Conservation (phyloP, 305 asterid species). For the Ajuga reptans region DNA sequence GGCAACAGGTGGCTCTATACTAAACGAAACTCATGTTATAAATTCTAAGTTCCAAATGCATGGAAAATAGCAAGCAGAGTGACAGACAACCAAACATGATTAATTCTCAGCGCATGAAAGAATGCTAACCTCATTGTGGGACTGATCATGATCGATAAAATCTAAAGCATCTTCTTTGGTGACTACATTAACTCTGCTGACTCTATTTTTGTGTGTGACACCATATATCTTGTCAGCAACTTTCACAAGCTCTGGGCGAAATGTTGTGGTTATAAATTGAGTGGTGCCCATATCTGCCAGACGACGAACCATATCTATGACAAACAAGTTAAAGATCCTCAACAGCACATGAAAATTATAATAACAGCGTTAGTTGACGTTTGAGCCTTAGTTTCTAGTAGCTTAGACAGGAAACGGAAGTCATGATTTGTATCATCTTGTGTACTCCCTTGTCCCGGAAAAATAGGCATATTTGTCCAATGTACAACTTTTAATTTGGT, state of each 20-base stretch:
- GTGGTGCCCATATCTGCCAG: conserved; percentile 84
- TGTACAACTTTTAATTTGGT: too few relatives aligned
- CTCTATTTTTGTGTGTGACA: conserved; percentile 84
- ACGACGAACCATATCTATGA: conserved; percentile 88
- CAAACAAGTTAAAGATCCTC: conserved; percentile 39
- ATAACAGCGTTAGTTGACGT: neutral
- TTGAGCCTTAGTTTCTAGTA: neutral
- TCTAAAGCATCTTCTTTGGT: conserved; percentile 71
- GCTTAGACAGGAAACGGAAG: neutral
- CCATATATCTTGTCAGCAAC: conserved; percentile 96
- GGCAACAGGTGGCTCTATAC: neutral
- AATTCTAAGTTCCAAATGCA: neutral
- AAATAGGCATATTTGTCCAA: neutral
- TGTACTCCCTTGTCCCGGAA: neutral
- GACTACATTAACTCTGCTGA: conserved; percentile 69
- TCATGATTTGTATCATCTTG: neutral
- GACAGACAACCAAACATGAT: neutral
- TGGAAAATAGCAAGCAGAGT: neutral
- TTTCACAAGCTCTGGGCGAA: conserved; percentile 87
- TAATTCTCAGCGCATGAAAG: neutral
- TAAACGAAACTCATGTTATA: neutral
- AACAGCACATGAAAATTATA: conserved; percentile 7
- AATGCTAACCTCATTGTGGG: conserved; percentile 67
- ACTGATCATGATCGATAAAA: conserved; percentile 82
- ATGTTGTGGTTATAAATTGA: conserved; percentile 90